phyloP scores from a whole-genome alignment of 345 rosid genomes.

The Camelina sativa region DNA sequence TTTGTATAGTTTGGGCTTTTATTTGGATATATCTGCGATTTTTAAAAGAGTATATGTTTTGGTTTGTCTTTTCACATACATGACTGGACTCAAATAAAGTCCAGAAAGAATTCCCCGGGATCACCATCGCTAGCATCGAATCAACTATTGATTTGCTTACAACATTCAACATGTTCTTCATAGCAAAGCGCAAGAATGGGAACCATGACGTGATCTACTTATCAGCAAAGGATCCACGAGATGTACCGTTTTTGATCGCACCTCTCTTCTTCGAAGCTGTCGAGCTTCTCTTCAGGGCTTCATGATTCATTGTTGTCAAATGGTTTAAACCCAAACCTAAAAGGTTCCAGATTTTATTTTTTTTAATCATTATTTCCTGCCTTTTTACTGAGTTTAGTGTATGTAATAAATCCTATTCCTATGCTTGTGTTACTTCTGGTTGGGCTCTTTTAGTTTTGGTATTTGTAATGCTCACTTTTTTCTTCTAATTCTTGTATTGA shows the following conservation, averaged over 20 bases:
- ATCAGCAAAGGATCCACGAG: slow-evolving; percentile 82
- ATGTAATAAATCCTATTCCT: slow-evolving; percentile 28
- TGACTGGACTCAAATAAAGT: slow-evolving; percentile 95
- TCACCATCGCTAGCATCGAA: slow-evolving; percentile 62
- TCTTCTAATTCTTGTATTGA: slow-evolving; percentile 22
- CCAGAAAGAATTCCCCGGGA: slow-evolving; percentile 75
- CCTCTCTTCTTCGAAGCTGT: too few relatives aligned
- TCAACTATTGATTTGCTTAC: slow-evolving; percentile 70
- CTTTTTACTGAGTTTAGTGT: slow-evolving; percentile 32
- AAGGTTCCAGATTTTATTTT: slow-evolving; percentile 22
- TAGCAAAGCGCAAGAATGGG: slow-evolving; percentile 91
- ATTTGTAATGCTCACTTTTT: slow-evolving; percentile 9
- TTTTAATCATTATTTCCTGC: background rate
- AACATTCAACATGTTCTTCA: slow-evolving; percentile 83
- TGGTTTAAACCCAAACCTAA: background rate
- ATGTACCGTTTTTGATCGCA: slow-evolving; percentile 78
- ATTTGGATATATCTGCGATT: background rate
- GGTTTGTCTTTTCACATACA: slow-evolving; percentile 32
- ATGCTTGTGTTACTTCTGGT: slow-evolving; percentile 23
- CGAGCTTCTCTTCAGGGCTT: slow-evolving; percentile 61
- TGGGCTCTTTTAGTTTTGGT: slow-evolving; percentile 25
- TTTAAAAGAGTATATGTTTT: background rate
- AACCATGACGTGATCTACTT: slow-evolving; percentile 92
- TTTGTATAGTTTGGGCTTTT: background rate
- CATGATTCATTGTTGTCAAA: slow-evolving; percentile 40